phyloP scores from a whole-genome alignment of 305 asterid genomes.

The Fraxinus latifolia region DNA sequence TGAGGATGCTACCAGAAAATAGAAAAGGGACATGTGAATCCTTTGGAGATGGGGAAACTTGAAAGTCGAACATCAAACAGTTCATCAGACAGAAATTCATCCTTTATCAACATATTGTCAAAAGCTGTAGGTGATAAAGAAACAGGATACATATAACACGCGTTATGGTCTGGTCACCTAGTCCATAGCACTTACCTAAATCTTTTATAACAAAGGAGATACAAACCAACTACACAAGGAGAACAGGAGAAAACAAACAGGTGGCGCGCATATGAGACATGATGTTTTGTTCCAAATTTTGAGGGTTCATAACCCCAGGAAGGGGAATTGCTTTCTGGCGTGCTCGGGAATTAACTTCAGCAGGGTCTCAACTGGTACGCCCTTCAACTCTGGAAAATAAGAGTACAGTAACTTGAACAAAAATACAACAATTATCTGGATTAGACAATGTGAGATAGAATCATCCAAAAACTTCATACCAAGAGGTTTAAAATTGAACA shows the following conservation, averaged over 20 bases:
- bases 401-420: constrained; percentile 6
- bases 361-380: constrained; percentile 61
- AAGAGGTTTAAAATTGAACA: constrained; percentile 82
- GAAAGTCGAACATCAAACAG: neutral
- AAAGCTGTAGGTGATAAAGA: neutral
- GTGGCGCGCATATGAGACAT: neutral
- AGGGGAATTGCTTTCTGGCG: constrained; percentile 78
- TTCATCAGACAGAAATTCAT: neutral
- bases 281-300: constrained; percentile 16
- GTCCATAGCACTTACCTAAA: neutral
- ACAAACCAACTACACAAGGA: neutral
- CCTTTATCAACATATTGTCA: neutral
- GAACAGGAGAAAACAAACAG: neutral
- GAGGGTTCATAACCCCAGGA: constrained; percentile 47
- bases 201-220: neutral
- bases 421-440: neutral
- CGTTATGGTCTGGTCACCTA: neutral
- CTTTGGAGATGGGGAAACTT: neutral
- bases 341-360: constrained; percentile 79
- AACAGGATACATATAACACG: neutral
- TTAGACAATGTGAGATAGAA: neutral
- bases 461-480: constrained; percentile 39
- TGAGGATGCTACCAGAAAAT: too few relatives aligned
- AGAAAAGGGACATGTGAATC: neutral
- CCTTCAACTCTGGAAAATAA: constrained; percentile 68